Base-by-base conservation (phyloP, 2,329 filamentous ascomycete genomes). In the Fusarium mangiferae region DNA sequence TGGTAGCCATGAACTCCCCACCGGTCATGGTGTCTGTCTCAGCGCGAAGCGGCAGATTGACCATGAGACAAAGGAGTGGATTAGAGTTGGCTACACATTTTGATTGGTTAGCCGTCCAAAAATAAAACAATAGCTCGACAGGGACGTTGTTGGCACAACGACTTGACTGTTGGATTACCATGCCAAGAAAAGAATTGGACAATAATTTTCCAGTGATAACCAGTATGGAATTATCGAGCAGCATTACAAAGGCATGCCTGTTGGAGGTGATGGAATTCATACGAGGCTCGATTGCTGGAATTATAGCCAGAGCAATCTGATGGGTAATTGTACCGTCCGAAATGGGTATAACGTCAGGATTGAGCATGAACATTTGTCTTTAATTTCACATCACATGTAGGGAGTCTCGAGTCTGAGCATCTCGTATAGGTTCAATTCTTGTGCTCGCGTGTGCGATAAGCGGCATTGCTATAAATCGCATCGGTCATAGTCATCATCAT, bases 401-500 rank as follows among this genome's bases (percentile, higher is more conserved):
- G 42, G 35, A 55, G 52, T 54, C 28, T 61, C 70, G 58, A 51
- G 60, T 75, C 74, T 78, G 70, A 77, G 70, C 76, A 80, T 80
- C 77, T 78, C 78, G 75, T 70, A 59, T 78, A 78, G 77, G 76
- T 79, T 78, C 74, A 79, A 82, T 82, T 82, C 77, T 78, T 80
- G 74, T 78, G 78, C 79, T 78, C 75, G 72, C 80, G 76, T 77
- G 70, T 75, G 77, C 80, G 78, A 78, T 74, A 78, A 81, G 78
- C 76, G 70, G 75, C 71, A 78, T 72, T 75, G 79, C 74, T 72
- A 77, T 66, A 70, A 60, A 74, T 79, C 81, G 78, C 79, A 81
- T 83, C 79, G 78, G 78, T 82, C 80, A 82, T 78, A 76, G 78
- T 80, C 80, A 78, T 81, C 76, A 78, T 80, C 62, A 78, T 75